Evolutionary conservation across 805 yeast species (phyloP), one percentile per base, ranked within the genome.

Genomic region (Maudiozyma barnettii): DNA sequence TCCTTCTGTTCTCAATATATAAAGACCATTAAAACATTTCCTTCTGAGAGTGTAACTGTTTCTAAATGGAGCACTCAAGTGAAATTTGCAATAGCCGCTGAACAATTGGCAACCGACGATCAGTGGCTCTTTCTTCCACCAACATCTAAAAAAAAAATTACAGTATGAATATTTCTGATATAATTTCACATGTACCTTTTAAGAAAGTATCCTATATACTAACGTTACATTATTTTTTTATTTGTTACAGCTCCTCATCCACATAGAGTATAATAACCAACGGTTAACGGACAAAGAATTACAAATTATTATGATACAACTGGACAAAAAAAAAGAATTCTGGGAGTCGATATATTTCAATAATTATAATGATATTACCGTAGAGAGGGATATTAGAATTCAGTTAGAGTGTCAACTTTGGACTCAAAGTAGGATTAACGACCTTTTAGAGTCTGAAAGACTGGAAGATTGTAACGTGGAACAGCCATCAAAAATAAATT

Each of bases 301-400:
- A 19, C 14, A 21, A 14, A 33, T 10, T 20, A 9, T 30, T 21
- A 4, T 13, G 21, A n/a, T 16, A 13, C 36, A 33, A 33, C 36
- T 33, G 3, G 36, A 10, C 18, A 7, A 18, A 36, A 36, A 36
- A 18, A 36, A 18, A 36, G 18, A 12, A 4, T 36, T 16, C 26
- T 47, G 51, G 50, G 46, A 45, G 39, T 43, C 47, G 2, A 19
- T 46, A 22, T 45, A 20, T 20, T 39, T 41, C 20, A 21, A 42
- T 13, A 19, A 4, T 4, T 2, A 19, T 23, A 18, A 20, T 10
- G 14, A 9, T 18, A 19, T 35, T 18, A n/a, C 6, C 13, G 4
- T 8, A 5, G 23, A 16, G 3, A 13, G 21, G 2, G 13, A 13
- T 16, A 43, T 45, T 14, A 18, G 22, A 22, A 16, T 45, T 9